Conservation (phyloP, 2,329 filamentous ascomycete species). For the Cercospora sp. region DNA sequence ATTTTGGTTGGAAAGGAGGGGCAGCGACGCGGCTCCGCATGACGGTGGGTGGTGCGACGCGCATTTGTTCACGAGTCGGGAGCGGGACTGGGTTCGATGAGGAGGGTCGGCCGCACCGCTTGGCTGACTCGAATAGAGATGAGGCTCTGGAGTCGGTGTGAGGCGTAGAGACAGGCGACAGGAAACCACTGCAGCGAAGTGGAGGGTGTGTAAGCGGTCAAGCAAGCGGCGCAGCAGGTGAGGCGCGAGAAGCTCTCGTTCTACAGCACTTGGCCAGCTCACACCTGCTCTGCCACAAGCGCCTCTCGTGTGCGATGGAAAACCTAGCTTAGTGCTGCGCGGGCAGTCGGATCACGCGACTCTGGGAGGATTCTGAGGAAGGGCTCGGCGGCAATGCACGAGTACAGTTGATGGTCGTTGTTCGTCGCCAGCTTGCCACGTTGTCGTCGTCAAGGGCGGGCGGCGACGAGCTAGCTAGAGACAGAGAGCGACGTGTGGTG, state of each 20-base stretch:
- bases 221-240: not conserved
- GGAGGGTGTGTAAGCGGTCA: not conserved
- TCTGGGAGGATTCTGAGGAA: not conserved
- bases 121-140: not conserved
- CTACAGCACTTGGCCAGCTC: not conserved
- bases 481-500: not conserved
- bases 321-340: not conserved
- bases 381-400: not conserved
- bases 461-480: not conserved
- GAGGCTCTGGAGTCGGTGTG: not conserved
- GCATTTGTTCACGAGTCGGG: not conserved
- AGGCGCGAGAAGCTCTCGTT: not conserved
- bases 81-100: not conserved
- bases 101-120: not conserved
- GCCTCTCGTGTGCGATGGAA: slow-evolving; percentile 3
- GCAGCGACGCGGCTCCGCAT: not conserved
- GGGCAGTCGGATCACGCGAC: not conserved
- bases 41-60: not conserved
- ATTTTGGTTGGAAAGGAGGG: not conserved
- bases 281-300: not conserved
- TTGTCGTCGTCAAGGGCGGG: not conserved
- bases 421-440: not conserved
- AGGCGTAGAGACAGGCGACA: not conserved
- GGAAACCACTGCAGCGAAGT: not conserved
- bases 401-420: not conserved